Percentiles rank a stretch among this genome's conserved stretches.
Conservation (phyloP, 768 basidiomycete species). For the Asterophora parasitica region DNA sequence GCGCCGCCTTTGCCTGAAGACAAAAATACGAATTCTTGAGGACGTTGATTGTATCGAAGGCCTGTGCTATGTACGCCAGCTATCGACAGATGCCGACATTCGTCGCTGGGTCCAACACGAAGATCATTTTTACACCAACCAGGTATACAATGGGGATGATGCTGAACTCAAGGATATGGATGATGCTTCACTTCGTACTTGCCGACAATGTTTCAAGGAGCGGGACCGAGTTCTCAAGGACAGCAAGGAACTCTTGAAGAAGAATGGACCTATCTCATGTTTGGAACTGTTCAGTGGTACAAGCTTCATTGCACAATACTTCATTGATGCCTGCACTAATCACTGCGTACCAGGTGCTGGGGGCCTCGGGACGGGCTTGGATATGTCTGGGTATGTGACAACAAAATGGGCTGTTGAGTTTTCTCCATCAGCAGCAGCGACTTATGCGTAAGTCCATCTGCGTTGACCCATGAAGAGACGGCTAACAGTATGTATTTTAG, state of each 20-base stretch:
- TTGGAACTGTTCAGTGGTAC: slow-evolving; percentile 69
- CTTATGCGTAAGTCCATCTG: slow-evolving; percentile 43
- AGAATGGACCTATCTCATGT: slow-evolving; percentile 45
- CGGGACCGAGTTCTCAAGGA: slow-evolving; percentile 27
- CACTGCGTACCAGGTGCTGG: slow-evolving; percentile 54
- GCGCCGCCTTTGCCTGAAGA: slow-evolving; percentile 41
- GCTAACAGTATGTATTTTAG: slow-evolving; percentile 29
- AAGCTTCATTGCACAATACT: not conserved
- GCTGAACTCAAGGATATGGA: slow-evolving; percentile 17
- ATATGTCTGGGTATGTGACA: slow-evolving; percentile 55
- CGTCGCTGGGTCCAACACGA: slow-evolving; percentile 46
- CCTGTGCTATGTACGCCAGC: slow-evolving; percentile 43
- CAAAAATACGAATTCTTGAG: slow-evolving; percentile 20
- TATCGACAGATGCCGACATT: slow-evolving; percentile 29
- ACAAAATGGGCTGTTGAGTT: slow-evolving; percentile 70
- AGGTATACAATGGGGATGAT: slow-evolving; percentile 19
- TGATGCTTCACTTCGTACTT: slow-evolving; percentile 27
- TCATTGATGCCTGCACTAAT: not conserved
- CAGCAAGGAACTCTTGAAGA: slow-evolving; percentile 24
- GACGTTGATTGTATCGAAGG: slow-evolving; percentile 45
- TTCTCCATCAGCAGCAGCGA: slow-evolving; percentile 56
- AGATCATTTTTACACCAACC: slow-evolving; percentile 56
- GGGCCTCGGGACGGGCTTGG: slow-evolving; percentile 65
- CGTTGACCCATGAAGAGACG: not conserved
- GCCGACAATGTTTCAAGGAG: slow-evolving; percentile 33